Base-by-base conservation (phyloP, 2,329 filamentous ascomycete genomes). In the Neopestalotiopsis rosae region DNA sequence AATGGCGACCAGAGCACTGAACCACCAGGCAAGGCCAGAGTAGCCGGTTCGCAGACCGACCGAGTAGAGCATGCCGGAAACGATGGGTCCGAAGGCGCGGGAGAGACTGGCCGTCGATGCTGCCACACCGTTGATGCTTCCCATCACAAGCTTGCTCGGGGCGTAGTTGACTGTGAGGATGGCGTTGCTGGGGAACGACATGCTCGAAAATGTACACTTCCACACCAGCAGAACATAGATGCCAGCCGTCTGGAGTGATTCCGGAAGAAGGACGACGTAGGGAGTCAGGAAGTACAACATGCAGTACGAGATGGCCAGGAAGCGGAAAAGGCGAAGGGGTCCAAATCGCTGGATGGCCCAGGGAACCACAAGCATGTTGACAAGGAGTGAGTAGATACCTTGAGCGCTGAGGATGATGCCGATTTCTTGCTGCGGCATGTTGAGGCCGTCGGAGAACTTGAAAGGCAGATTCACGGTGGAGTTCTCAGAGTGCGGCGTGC, bases 1-100 rank as follows among this genome's bases (percentile, higher is more conserved):
- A 12, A 94, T 81, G 42, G 94, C 93, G 40, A 98, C 89, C 3
- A 92, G 75, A 9, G 92, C 94, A 72, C 92, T 95, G 71, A 90
- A 91, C 96, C 96, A 99, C 95, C 96, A 99, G 0, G 94, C 92
- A 42, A 98, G 85, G 24, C 94, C 94, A 4, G 94, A 95, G 78
- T 94, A 95, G 45, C 95, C 94, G 6, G 91, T 87, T 72, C 90
- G 87, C 45, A 97, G 87, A 65, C 96, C 96, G 66, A 91, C 84
- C 4, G 94, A 89, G 80, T 97, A 97, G 30, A 98, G 86, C 34
- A 94, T 84, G 1, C 96, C 96, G 3, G 95, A 97, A 3, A 98
- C 83, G 0, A 94, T 95, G 2, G 96, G 96, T 0, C 95, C 95
- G 71, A 98, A 91, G 0, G 94, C 94, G 67, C 96, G 89, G 79